Evolutionary conservation across 1,139 yeast genomes (phyloP).

Genomic region (Meyerozyma elateridarum): DNA sequence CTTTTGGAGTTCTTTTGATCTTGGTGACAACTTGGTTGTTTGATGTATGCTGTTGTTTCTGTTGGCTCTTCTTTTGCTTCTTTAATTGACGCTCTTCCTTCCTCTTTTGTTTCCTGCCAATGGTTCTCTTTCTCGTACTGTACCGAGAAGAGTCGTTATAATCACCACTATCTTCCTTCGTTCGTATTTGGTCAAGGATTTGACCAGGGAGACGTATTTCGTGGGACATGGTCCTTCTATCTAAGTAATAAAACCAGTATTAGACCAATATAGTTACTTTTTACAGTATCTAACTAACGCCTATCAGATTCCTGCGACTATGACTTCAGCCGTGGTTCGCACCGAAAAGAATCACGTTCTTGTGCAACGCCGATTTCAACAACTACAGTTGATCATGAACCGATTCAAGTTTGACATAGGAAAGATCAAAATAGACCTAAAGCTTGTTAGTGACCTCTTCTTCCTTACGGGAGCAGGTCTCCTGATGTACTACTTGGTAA

Average conservation of each 20-base stretch:
- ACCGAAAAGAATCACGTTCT: too few species aligned
- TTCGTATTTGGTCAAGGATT: constrained; percentile 59
- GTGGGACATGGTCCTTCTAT: too few species aligned
- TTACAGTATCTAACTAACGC: too few species aligned
- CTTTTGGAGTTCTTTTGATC: constrained; percentile 4
- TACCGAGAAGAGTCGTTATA: constrained; percentile 28
- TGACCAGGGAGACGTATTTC: constrained; percentile 64
- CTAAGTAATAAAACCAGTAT: too few species aligned
- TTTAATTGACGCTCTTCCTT: constrained; percentile 13
- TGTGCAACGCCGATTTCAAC: too few species aligned
- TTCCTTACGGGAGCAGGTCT: constrained; percentile 79
- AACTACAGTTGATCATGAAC: too few species aligned
- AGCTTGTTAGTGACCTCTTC: constrained; percentile 60
- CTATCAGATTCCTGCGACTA: too few species aligned
- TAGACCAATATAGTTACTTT: neutral
- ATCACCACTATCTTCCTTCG: constrained; percentile 38
- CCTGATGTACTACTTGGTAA: constrained; percentile 68
- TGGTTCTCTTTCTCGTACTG: constrained; percentile 4
- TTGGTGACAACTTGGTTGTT: too few species aligned
- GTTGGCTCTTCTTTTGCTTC: constrained; percentile 4
- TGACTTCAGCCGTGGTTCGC: too few species aligned
- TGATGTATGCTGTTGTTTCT: constrained; percentile 5
- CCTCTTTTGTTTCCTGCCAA: constrained; percentile 24
- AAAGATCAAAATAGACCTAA: constrained; percentile 47
- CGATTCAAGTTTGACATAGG: constrained; percentile 35